Base-by-base conservation (phyloP, 441 rosid species). In the Biscutella laevigata region DNA sequence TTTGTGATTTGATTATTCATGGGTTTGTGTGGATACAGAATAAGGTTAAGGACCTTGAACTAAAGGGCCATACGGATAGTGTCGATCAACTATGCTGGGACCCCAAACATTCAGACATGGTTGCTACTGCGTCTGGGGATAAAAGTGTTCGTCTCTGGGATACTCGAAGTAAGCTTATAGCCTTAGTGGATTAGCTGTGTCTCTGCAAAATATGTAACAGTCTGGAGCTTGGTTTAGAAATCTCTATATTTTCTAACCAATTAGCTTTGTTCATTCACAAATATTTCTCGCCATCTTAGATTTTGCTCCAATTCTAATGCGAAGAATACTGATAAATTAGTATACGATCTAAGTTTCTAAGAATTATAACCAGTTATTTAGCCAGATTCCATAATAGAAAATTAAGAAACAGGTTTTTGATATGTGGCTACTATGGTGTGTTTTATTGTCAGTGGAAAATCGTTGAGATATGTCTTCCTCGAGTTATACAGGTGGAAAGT, bases 81-180 rank as follows among this genome's bases (percentile, higher is more conserved):
- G 98, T 91, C 58, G 98, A 91, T 79, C 98, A 88, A 71, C 78
- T 91, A 8, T 91, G 98, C 67, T 91, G 96, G 96, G 95, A 88
- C 45, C 95, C 98, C 1, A 85, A 88, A 65, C 96, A 88, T 67
- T 74, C 91, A 32, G 98, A 91, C 73, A 66, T 88, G 39, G 73
- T 85, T 67, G 96, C 96, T 19, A 88, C 96, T n/a, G 98, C 96
- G n/a, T 85, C 98, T 2, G 96, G 98, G 0, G 98, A 91, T 75
- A 88, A 85, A 77, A 91, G 96, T 6, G 95, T 88, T 45, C 85
- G 95, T 39, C 66, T 91, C 30, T 91, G 96, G 98, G 98, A 91
- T 75, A 91, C 86, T 50, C 95, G 91, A 7, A 87, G 96, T 85
- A 76, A 78, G 95, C 77, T 42, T 17, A 43, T 45, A 14, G 41